Evolutionary conservation across 2,329 filamentous ascomycete species (phyloP), one percentile per base, ranked within the genome.

Genomic region (Pseudonectria buxi): DNA sequence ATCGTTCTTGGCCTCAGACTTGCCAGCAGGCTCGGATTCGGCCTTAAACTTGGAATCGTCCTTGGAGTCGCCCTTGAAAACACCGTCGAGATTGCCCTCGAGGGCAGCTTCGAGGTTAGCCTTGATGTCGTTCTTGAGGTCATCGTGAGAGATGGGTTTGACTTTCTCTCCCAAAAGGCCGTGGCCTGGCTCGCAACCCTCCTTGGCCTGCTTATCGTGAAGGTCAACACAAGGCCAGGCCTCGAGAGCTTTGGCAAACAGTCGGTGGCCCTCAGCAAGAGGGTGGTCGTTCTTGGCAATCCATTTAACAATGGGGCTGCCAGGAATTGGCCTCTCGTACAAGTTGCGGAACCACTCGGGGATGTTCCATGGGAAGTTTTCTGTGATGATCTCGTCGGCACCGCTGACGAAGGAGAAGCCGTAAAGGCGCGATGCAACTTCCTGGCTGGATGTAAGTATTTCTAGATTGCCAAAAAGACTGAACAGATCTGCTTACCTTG

Each of bases 351-450:
- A 39, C 25, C 22, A 27, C 22, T 28, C 24, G 14, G 32, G 28
- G 25, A 39, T 24, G n/a, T n/a, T 3, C 6, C 7, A 16, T n/a
- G 32, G 36, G 30, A 41, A 41, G 7, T 22, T n/a, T 6, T 16
- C 32, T 9, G 24, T 24, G 25, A 37, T 32, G n/a, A 39, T 22
- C 14, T 22, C 15, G 10, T 33, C 7, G 25, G 32, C 28, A 4
- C 22, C 10, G 4, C 15, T 16, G 16, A 18, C 14, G 10, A n/a
- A n/a, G 14, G 24, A 28, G 10, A 14, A 28, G 18, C 39, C 33
- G 28, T 43, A 37, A 5, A 43, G 13, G 13, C 33, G 33, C 10
- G 25, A 32, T 14, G 36, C 40, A 7, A 39, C 33, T 4, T 26
- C 14, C 40, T 41, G 14, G 2, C 7, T 12, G 4, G 10, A 25